These are phyloP conservation scores for Taiozyma onychis DNA, from an alignment of 1,139 yeast genomes.

Conservation along the genomic window DNA sequence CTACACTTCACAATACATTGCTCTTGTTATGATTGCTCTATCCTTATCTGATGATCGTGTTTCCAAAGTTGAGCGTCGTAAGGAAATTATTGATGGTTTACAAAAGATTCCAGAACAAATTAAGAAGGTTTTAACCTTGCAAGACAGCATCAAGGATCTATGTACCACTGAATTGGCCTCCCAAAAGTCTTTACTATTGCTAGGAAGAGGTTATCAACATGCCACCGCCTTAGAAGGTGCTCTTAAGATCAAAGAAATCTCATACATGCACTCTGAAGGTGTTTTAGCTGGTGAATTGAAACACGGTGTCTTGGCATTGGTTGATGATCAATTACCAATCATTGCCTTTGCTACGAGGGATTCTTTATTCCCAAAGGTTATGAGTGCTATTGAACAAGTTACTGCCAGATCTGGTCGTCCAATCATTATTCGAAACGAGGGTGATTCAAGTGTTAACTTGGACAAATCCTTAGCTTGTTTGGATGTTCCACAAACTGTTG, in stretches of 20 bases:
- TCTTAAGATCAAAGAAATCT: conserved; percentile 93
- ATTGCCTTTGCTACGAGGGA: conserved; percentile 98
- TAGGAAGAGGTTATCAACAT: conserved; percentile 97
- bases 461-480: conserved; percentile 60
- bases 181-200: conserved; percentile 80
- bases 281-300: conserved; percentile 98
- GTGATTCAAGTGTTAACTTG: conserved; percentile 57
- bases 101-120: conserved; percentile 84
- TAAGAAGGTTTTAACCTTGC: conserved; percentile 66
- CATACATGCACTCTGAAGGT: conserved; percentile 99
- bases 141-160: conserved; percentile 65
- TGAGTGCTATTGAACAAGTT: conserved; percentile 95
- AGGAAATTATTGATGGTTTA: conserved; percentile 82
- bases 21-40: conserved; percentile 93
- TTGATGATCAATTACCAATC: conserved; percentile 89
- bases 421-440: conserved; percentile 86
- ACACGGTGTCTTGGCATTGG: conserved; percentile 96
- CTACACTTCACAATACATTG: conserved; percentile 96
- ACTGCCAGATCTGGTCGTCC: conserved; percentile 98
- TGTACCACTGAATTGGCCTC: conserved; percentile 68
- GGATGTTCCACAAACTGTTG: conserved; percentile 93
- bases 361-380: conserved; percentile 92
- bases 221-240: conserved; percentile 99
- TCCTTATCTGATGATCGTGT: conserved; percentile 89
- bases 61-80: conserved; percentile 69